Percentiles rank a stretch among this genome's conserved stretches.
These are phyloP conservation scores for Rhizopogon vesiculosus DNA, from an alignment of 768 basidiomycete species.

Conservation along the genomic window DNA sequence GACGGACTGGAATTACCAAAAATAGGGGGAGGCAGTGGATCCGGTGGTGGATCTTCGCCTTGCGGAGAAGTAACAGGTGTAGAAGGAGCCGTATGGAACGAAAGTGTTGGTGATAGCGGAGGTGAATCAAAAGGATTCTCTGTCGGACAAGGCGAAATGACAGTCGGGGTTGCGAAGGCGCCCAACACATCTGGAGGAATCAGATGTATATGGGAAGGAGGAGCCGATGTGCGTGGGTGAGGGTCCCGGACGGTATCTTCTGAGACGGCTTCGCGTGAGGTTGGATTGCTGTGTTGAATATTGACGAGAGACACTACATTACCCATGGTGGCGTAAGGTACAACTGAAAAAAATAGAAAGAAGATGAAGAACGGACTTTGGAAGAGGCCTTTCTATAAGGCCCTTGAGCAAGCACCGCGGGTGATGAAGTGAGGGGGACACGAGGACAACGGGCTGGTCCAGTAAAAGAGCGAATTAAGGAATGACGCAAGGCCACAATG, in stretches of 20 bases:
- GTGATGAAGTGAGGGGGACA: conserved; percentile 21
- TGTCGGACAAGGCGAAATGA: conserved; percentile 28
- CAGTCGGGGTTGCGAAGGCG: conserved; percentile 23
- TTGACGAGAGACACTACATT: conserved; percentile 28
- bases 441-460: conserved; percentile 22
- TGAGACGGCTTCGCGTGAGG: conserved; percentile 10
- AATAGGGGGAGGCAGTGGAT: conserved; percentile 14
- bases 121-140: conserved; percentile 34
- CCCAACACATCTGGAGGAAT: conserved; percentile 28
- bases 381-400: conserved; percentile 15
- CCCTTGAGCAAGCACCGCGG: conserved; percentile 18
- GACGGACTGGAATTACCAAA: conserved; percentile 16
- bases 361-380: conserved; percentile 18
- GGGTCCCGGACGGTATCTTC: neutral
- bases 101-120: conserved; percentile 32
- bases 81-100: conserved; percentile 46
- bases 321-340: conserved; percentile 21
- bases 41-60: conserved; percentile 30
- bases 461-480: conserved; percentile 13
- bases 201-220: conserved; percentile 31
- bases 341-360: conserved; percentile 1
- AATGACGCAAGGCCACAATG: conserved; percentile 19
- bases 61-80: conserved; percentile 38
- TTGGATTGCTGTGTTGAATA: conserved; percentile 18
- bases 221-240: conserved; percentile 5